A percentile compares a stretch with the other conserved stretches of the same genome.
Evolutionary conservation across 2,329 filamentous ascomycete genomes (phyloP).

Genomic region (Aspergillus sp.): DNA sequence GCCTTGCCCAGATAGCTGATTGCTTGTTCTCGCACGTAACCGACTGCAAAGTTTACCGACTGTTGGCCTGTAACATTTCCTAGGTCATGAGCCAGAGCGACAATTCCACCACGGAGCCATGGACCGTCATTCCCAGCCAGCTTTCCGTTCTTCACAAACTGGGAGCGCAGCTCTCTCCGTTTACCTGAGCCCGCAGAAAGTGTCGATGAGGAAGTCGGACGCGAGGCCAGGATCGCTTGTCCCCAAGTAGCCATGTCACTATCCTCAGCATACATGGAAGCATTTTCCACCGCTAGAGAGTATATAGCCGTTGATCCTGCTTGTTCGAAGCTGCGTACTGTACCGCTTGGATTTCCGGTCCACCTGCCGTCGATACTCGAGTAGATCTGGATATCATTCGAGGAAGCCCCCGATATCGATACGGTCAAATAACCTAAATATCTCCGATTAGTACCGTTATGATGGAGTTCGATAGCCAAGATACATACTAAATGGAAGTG

Average conservation of each 20-base stretch:
- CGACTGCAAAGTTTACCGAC: slow-evolving; percentile 37
- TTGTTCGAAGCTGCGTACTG: slow-evolving; percentile 17
- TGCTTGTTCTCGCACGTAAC: slow-evolving; percentile 34
- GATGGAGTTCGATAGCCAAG: no score
- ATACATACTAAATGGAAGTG: slow-evolving; percentile 35
- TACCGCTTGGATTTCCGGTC: slow-evolving; percentile 29
- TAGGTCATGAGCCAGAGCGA: slow-evolving; percentile 36
- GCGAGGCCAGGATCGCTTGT: slow-evolving; percentile 35
- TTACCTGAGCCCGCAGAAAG: slow-evolving; percentile 27
- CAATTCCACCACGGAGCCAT: slow-evolving; percentile 25
- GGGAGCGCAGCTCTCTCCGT: slow-evolving; percentile 18
- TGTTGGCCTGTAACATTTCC: slow-evolving; percentile 20
- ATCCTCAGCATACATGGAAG: slow-evolving; percentile 27
- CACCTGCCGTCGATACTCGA: slow-evolving; percentile 40
- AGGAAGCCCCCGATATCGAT: slow-evolving; percentile 17
- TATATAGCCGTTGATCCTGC: slow-evolving; percentile 24
- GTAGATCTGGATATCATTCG: slow-evolving; percentile 33
- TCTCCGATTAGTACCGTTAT: no score
- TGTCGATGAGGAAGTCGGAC: slow-evolving; percentile 16
- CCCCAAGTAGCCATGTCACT: slow-evolving; percentile 39
- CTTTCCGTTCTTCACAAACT: slow-evolving; percentile 27
- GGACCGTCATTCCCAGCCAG: slow-evolving; percentile 16
- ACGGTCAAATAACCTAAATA: slow-evolving; percentile 36
- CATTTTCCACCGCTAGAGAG: slow-evolving; percentile 25
- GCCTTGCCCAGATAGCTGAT: slow-evolving; percentile 37